A percentile compares a stretch with the other conserved stretches of the same genome.
Conservation (phyloP, 306 rosid genomes). For the Cyclanthera cordifolia region DNA sequence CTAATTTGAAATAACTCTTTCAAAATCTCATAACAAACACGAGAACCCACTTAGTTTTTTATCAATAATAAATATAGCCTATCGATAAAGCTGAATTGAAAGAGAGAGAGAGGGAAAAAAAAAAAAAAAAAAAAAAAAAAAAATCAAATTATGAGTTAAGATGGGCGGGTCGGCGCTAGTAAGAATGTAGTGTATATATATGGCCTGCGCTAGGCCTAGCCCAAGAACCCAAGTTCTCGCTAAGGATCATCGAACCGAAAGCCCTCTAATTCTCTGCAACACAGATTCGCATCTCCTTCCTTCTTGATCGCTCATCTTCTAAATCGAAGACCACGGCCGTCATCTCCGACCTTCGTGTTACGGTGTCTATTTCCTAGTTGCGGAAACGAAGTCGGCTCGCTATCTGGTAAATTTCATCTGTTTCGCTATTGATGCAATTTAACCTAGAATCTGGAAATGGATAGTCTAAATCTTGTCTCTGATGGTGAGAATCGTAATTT, state of each 20-base stretch:
- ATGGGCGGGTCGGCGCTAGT: too few species aligned
- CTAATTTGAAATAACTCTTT: too few species aligned
- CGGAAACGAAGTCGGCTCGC: not conserved
- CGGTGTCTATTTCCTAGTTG: not conserved
- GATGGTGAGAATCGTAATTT: not conserved
- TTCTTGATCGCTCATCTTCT: not conserved
- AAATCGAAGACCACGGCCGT: not conserved
- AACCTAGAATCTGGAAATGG: not conserved
- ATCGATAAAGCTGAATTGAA: too few species aligned
- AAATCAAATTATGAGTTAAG: too few species aligned
- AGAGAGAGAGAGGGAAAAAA: too few species aligned
- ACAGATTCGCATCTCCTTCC: not conserved
- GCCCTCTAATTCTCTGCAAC: not conserved
- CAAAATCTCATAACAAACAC: too few species aligned
- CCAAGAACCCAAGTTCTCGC: not conserved
- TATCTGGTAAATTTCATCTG: not conserved
- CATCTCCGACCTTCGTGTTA: not conserved
- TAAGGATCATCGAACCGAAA: not conserved
- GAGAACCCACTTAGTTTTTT: too few species aligned
- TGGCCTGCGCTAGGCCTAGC: not conserved
- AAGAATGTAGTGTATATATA: not conserved
- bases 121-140: too few species aligned
- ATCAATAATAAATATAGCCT: too few species aligned
- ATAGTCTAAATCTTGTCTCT: not conserved
- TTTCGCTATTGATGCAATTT: not conserved